A percentile compares a stretch with the other conserved stretches of the same genome.
Conservation (phyloP, 129 eudicot genomes). For the Scalesia atractyloides region DNA sequence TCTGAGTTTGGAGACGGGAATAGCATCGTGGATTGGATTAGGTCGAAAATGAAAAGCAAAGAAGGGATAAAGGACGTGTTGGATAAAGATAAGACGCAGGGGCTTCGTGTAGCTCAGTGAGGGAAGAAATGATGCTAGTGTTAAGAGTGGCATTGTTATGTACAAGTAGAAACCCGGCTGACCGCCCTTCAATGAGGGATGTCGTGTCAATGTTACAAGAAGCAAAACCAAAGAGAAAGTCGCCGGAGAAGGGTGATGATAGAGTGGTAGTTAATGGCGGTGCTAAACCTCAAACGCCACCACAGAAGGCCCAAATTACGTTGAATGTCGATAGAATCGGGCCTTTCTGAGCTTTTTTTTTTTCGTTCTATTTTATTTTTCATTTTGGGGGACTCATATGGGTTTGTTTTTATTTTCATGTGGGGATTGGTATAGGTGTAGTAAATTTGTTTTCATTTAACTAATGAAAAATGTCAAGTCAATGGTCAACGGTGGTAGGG, state of each 20-base stretch:
- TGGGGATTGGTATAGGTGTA: conserved; percentile 51
- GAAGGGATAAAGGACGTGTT: conserved; percentile 61
- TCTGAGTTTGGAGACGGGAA: conserved; percentile 94
- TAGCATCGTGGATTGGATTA: conserved; percentile 92
- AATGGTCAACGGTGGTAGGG: conserved; percentile 16
- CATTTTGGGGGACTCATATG: conserved; percentile 43
- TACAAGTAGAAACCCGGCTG: conserved; percentile 86
- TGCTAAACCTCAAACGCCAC: conserved; percentile 36
- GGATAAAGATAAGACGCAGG: conserved; percentile 73
- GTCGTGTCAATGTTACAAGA: conserved; percentile 96
- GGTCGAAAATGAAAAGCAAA: conserved; percentile 61
- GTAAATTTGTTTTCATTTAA: conserved; percentile 15
- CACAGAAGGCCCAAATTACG: conserved; percentile 2
- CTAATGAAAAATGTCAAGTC: conserved; percentile 32
- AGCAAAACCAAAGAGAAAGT: conserved; percentile 87
- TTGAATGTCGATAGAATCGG: conserved; percentile 46
- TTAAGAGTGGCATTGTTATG: conserved; percentile 81
- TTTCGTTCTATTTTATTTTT: not conserved
- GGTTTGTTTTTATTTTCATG: conserved; percentile 1
- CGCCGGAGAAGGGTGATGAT: conserved; percentile 43
- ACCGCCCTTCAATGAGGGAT: conserved; percentile 96
- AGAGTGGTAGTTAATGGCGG: conserved; percentile 22
- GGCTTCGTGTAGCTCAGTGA: conserved; percentile 76
- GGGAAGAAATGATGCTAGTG: conserved; percentile 89
- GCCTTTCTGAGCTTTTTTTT: conserved; percentile 9